Conservation (phyloP, 2,329 filamentous ascomycete species). For the Alternaria arbusti region DNA sequence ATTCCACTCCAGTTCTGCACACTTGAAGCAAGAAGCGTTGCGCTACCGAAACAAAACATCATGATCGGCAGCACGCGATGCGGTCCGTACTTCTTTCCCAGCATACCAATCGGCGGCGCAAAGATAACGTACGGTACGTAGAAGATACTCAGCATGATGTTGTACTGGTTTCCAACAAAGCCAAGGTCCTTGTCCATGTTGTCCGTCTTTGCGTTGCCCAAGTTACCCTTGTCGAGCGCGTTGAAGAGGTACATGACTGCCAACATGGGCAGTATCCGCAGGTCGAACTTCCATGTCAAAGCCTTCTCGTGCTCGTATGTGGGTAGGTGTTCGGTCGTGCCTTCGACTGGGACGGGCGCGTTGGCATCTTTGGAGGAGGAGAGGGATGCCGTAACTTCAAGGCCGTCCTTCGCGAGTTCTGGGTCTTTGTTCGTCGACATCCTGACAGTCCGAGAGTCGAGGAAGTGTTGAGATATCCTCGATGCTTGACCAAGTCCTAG, state of each 20-base stretch:
- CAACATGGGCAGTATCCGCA: constrained; percentile 63
- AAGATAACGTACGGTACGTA: constrained; percentile 77
- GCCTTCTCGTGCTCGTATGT: constrained; percentile 46
- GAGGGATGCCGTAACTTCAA: constrained; percentile 35
- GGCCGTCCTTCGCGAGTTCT: constrained; percentile 37
- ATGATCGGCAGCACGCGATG: constrained; percentile 68
- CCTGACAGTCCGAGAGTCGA: background rate
- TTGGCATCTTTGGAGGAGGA: constrained; percentile 33
- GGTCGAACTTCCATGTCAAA: constrained; percentile 63
- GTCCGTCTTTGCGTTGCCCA: constrained; percentile 55
- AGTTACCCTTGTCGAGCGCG: constrained; percentile 41
- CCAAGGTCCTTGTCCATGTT: constrained; percentile 60
- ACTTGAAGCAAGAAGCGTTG: constrained; percentile 66
- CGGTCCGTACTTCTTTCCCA: constrained; percentile 72
- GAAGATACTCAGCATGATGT: constrained; percentile 71
- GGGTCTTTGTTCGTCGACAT: constrained; percentile 38
- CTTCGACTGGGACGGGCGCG: constrained; percentile 32
- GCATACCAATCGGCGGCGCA: constrained; percentile 68
- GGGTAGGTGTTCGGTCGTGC: constrained; percentile 41
- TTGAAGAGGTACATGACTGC: constrained; percentile 68
- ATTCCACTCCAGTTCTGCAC: constrained; percentile 68
- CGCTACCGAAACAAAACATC: constrained; percentile 71
- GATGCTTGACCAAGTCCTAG: background rate
- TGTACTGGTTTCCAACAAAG: constrained; percentile 70
- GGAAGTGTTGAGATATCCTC: background rate